Evolutionary conservation across 2,329 filamentous ascomycete species (phyloP).

Genomic region (Pseudocercospora fijiensis): DNA sequence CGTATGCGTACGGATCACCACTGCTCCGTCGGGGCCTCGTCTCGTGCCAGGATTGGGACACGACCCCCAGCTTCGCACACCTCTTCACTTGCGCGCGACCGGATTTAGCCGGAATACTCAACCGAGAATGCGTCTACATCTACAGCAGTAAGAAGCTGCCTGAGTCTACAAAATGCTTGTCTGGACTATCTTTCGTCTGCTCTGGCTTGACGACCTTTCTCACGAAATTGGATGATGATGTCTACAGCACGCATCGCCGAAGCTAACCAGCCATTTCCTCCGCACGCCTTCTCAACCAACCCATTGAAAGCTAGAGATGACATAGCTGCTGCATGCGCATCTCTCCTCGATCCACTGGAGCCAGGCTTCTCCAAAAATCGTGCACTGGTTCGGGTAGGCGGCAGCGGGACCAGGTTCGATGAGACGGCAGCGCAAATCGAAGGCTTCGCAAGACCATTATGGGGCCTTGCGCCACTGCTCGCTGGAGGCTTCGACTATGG

Average conservation of each 20-base stretch:
- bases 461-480: conserved; percentile 70
- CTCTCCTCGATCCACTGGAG: conserved; percentile 67
- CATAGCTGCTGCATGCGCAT: conserved; percentile 45
- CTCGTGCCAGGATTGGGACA: not conserved
- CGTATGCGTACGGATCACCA: not conserved
- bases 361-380: conserved; percentile 68
- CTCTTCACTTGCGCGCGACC: not conserved
- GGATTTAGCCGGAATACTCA: not conserved
- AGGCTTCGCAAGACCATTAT: conserved; percentile 71
- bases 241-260: conserved; percentile 29
- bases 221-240: conserved; percentile 2
- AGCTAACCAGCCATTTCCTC: conserved; percentile 44
- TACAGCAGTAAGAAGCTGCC: not conserved
- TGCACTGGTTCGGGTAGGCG: conserved; percentile 66
- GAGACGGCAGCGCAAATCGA: conserved; percentile 75
- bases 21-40: not conserved
- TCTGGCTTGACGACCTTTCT: not conserved
- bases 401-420: conserved; percentile 73
- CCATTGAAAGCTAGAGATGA: conserved; percentile 44
- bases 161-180: not conserved
- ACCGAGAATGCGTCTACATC: not conserved
- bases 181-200: not conserved
- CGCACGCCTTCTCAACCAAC: conserved; percentile 47
- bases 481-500: conserved; percentile 66
- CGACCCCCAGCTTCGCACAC: too few relatives aligned